Conservation (phyloP, 2,329 filamentous ascomycete species). For the Mariannaea elegans region DNA sequence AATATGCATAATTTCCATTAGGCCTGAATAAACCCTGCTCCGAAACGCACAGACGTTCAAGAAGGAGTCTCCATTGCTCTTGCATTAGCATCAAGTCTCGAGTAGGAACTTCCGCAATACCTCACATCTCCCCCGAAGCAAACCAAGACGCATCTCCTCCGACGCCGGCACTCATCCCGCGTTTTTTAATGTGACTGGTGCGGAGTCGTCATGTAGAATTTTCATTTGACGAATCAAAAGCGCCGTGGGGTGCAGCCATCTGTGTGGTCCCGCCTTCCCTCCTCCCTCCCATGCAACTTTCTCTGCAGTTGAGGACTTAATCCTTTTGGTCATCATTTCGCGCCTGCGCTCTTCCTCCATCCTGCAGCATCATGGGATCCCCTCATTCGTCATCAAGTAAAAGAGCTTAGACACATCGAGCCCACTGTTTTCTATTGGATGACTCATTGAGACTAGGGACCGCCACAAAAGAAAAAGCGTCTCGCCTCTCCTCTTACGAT, state of each 20-base stretch:
- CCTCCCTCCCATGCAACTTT: background rate
- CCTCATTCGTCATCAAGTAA: constrained; percentile 22
- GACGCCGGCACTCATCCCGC: constrained; percentile 26
- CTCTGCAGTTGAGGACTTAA: constrained; percentile 4
- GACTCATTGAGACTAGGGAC: constrained; percentile 29
- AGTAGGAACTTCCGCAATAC: constrained; percentile 1
- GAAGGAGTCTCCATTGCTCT: background rate
- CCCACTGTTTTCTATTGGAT: constrained; percentile 35
- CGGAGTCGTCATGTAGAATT: constrained; percentile 24
- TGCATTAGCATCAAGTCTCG: background rate
- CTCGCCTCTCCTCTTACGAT: constrained; percentile 1
- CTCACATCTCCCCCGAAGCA: background rate
- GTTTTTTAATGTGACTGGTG: constrained; percentile 17
- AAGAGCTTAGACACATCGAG: constrained; percentile 21
- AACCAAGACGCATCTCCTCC: constrained; percentile 8
- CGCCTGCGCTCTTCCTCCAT: background rate
- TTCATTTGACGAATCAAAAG: constrained; percentile 30
- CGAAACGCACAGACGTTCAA: constrained; percentile 6
- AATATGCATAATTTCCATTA: background rate
- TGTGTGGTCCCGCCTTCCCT: constrained; percentile 7
- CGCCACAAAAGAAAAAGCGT: background rate
- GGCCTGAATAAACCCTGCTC: background rate
- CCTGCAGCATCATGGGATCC: constrained; percentile 1
- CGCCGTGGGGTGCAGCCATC: constrained; percentile 18
- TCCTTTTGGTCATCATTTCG: constrained; percentile 15